phyloP scores from a whole-genome alignment of 2,329 filamentous ascomycete species.

The Fusarium verticillioides region DNA sequence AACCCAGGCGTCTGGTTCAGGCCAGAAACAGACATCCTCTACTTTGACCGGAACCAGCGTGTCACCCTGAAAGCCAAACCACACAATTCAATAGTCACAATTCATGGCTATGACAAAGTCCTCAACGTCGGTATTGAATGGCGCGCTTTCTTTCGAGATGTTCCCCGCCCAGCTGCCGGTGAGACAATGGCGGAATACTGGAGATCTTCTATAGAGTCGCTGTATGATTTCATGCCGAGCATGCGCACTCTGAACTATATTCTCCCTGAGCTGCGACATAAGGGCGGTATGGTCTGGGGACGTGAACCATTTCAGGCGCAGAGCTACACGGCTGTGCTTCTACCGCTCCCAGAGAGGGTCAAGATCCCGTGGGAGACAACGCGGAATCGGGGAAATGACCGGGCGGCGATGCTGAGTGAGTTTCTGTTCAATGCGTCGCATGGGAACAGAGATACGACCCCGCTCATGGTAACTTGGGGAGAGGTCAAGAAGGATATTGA shows the following conservation, averaged over 20 bases:
- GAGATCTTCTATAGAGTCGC: conserved; percentile 27
- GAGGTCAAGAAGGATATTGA: conserved; percentile 33
- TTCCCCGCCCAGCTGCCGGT: conserved; percentile 35
- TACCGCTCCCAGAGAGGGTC: conserved; percentile 31
- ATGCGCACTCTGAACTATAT: conserved; percentile 44
- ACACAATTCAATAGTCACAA: conserved; percentile 3
- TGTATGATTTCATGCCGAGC: conserved; percentile 42
- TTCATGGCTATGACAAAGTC: conserved; percentile 41
- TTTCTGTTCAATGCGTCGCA: background rate
- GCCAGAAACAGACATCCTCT: conserved; percentile 44
- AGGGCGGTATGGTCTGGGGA: conserved; percentile 42
- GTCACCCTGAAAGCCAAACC: conserved; percentile 28
- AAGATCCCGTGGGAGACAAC: conserved; percentile 43
- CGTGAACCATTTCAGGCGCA: conserved; percentile 43
- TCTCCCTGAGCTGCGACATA: conserved; percentile 41
- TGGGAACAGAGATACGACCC: background rate
- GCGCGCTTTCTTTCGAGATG: conserved; percentile 45
- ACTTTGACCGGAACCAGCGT: conserved; percentile 45
- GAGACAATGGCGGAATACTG: conserved; percentile 39
- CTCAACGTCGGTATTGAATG: conserved; percentile 46
- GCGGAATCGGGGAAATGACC: conserved; percentile 8
- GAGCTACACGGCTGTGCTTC: conserved; percentile 29
- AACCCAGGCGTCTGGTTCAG: conserved; percentile 43
- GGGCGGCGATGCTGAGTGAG: background rate
- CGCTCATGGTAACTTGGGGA: conserved; percentile 29